Conservation (phyloP, 352 stramenopile genomes). For the Bremia lactucae region DNA sequence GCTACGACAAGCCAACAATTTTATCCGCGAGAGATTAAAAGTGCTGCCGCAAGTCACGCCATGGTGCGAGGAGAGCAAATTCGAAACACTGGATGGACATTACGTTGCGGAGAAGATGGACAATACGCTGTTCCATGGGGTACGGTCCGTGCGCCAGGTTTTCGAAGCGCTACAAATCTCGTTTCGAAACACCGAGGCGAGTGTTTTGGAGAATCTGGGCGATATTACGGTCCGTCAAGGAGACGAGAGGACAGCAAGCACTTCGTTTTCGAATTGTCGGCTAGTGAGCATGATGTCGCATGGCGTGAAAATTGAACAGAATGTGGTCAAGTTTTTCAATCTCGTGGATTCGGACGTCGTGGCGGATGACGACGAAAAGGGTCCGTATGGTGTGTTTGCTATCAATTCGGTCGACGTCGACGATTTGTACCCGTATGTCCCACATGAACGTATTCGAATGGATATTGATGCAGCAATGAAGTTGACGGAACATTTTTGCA, state of each 20-base stretch:
- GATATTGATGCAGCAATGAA: constrained; percentile 38
- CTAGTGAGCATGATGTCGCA: constrained; percentile 32
- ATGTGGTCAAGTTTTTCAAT: constrained; percentile 38
- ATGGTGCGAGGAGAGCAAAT: constrained; percentile 35
- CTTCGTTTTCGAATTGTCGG: constrained; percentile 39
- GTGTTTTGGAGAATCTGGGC: constrained; percentile 41
- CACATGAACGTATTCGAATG: constrained; percentile 28
- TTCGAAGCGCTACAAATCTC: constrained; percentile 49
- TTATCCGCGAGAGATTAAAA: constrained; percentile 22
- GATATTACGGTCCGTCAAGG: constrained; percentile 47
- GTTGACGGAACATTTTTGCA: constrained; percentile 30
- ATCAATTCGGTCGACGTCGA: constrained; percentile 42
- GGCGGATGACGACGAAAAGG: constrained; percentile 8
- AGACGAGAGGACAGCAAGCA: constrained; percentile 37
- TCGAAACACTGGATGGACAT: constrained; percentile 31
- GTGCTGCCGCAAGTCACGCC: constrained; percentile 14
- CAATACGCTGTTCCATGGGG: constrained; percentile 34
- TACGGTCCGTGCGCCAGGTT: constrained; percentile 28
- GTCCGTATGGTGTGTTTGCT: constrained; percentile 25
- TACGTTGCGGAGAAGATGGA: constrained; percentile 51
- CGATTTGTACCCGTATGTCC: constrained; percentile 39
- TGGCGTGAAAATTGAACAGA: constrained; percentile 35
- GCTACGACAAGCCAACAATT: constrained; percentile 17
- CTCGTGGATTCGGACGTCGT: constrained; percentile 16
- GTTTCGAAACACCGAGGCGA: constrained; percentile 51